These are phyloP conservation scores for Paracamarosporium sp. DNA, from an alignment of 2,329 filamentous ascomycete genomes.

Conservation along the genomic window DNA sequence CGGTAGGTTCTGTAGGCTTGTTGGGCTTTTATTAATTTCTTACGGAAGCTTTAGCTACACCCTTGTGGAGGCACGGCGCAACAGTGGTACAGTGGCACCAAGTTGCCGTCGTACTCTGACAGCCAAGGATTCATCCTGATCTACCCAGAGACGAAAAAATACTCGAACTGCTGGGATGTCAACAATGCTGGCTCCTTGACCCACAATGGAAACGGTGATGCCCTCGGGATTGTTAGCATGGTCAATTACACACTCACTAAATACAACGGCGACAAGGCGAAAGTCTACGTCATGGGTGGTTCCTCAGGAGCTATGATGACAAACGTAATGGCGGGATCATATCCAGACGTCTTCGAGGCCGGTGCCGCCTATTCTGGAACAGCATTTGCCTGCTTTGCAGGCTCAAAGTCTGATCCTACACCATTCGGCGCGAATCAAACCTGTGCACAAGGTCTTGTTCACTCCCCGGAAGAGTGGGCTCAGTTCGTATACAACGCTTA, in stretches of 20 bases:
- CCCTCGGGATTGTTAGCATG: conserved; percentile 64
- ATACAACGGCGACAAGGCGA: conserved; percentile 59
- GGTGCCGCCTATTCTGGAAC: conserved; percentile 34
- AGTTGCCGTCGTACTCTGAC: conserved; percentile 52
- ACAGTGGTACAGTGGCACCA: conserved; percentile 22
- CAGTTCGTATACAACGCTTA: conserved; percentile 25
- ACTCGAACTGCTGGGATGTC: conserved; percentile 65
- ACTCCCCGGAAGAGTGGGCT: conserved; percentile 18
- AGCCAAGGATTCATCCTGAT: conserved; percentile 65
- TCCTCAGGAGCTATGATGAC: conserved; percentile 42
- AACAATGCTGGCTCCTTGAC: conserved; percentile 60
- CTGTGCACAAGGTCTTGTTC: conserved; percentile 64
- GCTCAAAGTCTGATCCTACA: conserved; percentile 10
- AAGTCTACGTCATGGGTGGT: conserved; percentile 49
- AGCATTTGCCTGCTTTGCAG: conserved; percentile 36
- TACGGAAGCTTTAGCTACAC: too few relatives aligned
- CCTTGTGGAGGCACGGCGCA: conserved; percentile 47
- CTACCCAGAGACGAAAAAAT: conserved; percentile 60
- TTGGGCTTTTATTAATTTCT: too few relatives aligned
- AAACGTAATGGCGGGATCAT: conserved; percentile 37
- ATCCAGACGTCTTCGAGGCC: conserved; percentile 36
- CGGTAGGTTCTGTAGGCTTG: conserved; percentile 51
- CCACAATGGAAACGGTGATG: conserved; percentile 64
- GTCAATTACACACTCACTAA: conserved; percentile 59
- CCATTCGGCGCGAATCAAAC: conserved; percentile 38